Evolutionary conservation across 148 eudicot species (phyloP).

Genomic region (Selenicereus undatus): DNA sequence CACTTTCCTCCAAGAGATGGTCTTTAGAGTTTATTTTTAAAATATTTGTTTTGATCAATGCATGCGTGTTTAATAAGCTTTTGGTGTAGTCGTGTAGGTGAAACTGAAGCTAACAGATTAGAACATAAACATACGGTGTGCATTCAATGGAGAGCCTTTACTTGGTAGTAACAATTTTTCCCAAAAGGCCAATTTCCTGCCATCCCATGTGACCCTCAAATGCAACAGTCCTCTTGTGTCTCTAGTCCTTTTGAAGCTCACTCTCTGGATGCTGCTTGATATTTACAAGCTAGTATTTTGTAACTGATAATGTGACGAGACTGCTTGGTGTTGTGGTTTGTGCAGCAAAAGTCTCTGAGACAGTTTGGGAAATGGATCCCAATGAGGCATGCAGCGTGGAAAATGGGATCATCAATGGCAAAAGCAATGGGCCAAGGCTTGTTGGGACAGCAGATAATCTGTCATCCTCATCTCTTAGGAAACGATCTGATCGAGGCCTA

Average conservation of each 20-base stretch:
- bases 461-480: slow-evolving; percentile 38
- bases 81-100: too few species aligned
- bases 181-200: not conserved
- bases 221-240: not conserved
- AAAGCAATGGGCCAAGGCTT: slow-evolving; percentile 25
- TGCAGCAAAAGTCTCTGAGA: not conserved
- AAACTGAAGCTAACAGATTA: not conserved
- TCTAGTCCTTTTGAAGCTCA: not conserved
- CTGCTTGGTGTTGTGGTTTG: not conserved
- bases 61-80: not conserved
- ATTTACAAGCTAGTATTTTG: not conserved
- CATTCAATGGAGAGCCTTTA: slow-evolving; percentile 16
- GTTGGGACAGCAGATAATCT: slow-evolving; percentile 37
- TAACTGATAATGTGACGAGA: not conserved
- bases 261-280: not conserved
- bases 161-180: not conserved
- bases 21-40: too few species aligned
- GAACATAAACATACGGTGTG: slow-evolving; percentile 14
- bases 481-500: slow-evolving; percentile 32
- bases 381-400: slow-evolving; percentile 36
- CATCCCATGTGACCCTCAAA: too few species aligned
- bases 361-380: slow-evolving; percentile 16
- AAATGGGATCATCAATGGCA: slow-evolving; percentile 31
- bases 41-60: not conserved
- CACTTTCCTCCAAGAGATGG: not conserved